Evolutionary conservation across 2,329 filamentous ascomycete species (phyloP).

Genomic region (Xylariaceae sp.): DNA sequence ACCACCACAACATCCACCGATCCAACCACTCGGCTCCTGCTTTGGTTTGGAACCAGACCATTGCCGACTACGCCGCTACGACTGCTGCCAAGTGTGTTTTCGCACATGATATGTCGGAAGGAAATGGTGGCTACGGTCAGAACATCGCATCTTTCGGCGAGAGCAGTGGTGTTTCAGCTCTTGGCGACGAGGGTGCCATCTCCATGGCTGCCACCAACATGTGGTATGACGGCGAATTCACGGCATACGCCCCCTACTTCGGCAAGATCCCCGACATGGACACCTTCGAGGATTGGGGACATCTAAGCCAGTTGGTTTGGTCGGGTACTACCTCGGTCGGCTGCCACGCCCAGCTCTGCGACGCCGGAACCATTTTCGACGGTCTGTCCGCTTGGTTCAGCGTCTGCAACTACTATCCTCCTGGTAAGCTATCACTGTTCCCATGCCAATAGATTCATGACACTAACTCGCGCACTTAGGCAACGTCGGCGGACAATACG

Average conservation of each 20-base stretch:
- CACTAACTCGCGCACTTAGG: slow-evolving; percentile 33
- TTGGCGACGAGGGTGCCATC: slow-evolving; percentile 55
- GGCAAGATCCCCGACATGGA: slow-evolving; percentile 59
- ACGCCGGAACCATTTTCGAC: slow-evolving; percentile 44
- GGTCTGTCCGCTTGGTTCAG: slow-evolving; percentile 65
- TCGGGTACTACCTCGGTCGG: slow-evolving; percentile 59
- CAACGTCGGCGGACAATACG: slow-evolving; percentile 52
- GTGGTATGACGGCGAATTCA: slow-evolving; percentile 85
- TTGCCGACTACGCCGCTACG: slow-evolving; percentile 61
- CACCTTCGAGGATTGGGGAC: slow-evolving; percentile 67
- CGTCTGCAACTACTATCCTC: slow-evolving; percentile 81
- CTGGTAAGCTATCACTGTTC: slow-evolving; percentile 56
- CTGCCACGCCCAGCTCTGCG: slow-evolving; percentile 59
- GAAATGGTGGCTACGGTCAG: slow-evolving; percentile 74
- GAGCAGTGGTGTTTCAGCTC: slow-evolving; percentile 37
- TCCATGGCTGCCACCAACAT: slow-evolving; percentile 70
- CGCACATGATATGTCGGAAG: slow-evolving; percentile 69
- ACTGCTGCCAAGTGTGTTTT: slow-evolving; percentile 70
- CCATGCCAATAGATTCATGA: neutral
- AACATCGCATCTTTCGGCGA: slow-evolving; percentile 73
- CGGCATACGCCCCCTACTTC: slow-evolving; percentile 56
- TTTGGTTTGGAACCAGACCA: slow-evolving; percentile 63
- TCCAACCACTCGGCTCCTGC: slow-evolving; percentile 70
- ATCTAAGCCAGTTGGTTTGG: slow-evolving; percentile 77
- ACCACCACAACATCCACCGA: slow-evolving; percentile 85